Base-by-base conservation (phyloP, 2,329 filamentous ascomycete species). In the Stemphylium beticola region DNA sequence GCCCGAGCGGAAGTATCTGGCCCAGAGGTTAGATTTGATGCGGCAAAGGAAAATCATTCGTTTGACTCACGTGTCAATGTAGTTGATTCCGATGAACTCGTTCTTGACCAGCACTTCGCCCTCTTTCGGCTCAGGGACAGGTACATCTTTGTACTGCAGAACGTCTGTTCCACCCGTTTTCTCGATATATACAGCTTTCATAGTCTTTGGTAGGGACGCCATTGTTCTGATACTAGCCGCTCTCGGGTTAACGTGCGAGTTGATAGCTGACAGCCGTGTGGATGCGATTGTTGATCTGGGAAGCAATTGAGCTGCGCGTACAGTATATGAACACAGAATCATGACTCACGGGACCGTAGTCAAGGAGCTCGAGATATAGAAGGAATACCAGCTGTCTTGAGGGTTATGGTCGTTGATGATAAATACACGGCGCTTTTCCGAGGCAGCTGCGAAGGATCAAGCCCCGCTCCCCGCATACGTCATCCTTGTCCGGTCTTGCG, bases 21-120 rank as follows among this genome's bases (percentile, higher is more conserved):
- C n/a, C 14, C 4, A 2, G 12, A 4, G 39, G 18, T 48, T 18
- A 15, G 22, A 5, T n/a, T 7, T 26, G 34, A 2, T 48, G 22
- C 9, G n/a, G 22, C 22, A 24, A 24, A 22, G 33, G 22, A 15
- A 14, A 17, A 15, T 18, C 31, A 14, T 6, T 14, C 2, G 31
- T 6, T 36, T 6, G 26, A 42, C 68, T 58, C 74, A 87, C 83
- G 85, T 96, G 76, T 96, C 93, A 68, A 96, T 96, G 78, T 85
- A 96, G 78, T 96, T 96, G 57, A 96, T 80, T 55, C 92, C 93
- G 43, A 89, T 82, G 72, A 85, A 90, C 60, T 88, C 85, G 76
- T 96, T 96, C 76, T 88, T 89, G 54, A 96, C 85, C 4, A 96
- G 83, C 18, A 96, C 76, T 63, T 96, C 82, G 54, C 86, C 87